Conservation (phyloP, 2,329 filamentous ascomycete genomes). For the Lasiodiplodia sp. region DNA sequence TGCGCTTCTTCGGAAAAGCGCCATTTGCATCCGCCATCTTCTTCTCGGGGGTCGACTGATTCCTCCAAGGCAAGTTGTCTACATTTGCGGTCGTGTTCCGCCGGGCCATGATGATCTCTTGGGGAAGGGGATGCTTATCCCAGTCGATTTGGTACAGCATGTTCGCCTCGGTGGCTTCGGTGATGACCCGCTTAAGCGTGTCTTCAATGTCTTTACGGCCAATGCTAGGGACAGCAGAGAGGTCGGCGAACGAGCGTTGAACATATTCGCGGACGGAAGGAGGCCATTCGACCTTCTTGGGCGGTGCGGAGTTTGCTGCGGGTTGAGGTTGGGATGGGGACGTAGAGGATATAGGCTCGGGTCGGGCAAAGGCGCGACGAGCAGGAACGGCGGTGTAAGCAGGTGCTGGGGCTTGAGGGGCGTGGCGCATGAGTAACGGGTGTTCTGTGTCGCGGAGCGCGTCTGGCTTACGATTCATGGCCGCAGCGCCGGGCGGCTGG, state of each 20-base stretch:
- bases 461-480: slow-evolving; percentile 29
- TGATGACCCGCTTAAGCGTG: slow-evolving; percentile 87
- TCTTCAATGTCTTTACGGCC: slow-evolving; percentile 74
- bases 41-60: slow-evolving; percentile 34
- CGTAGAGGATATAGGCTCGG: slow-evolving; percentile 34
- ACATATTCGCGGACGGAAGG: slow-evolving; percentile 86
- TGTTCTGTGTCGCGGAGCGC: not conserved
- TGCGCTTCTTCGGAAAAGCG: slow-evolving; percentile 72
- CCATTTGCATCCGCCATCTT: slow-evolving; percentile 32
- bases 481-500: slow-evolving; percentile 21
- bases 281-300: slow-evolving; percentile 77
- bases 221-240: slow-evolving; percentile 61
- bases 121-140: slow-evolving; percentile 82
- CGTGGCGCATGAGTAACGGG: slow-evolving; percentile 4
- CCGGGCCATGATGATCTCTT: slow-evolving; percentile 79
- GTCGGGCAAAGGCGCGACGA: slow-evolving; percentile 48
- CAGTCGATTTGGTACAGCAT: slow-evolving; percentile 80
- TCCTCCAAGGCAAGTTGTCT: slow-evolving; percentile 38
- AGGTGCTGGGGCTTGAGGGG: slow-evolving; percentile 17
- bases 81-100: slow-evolving; percentile 57
- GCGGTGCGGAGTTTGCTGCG: slow-evolving; percentile 45
- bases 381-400: slow-evolving; percentile 48
- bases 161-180: slow-evolving; percentile 76
- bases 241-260: slow-evolving; percentile 81
- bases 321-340: slow-evolving; percentile 34